Evolutionary conservation across 331 rosid genomes (phyloP), one percentile per base, ranked within the genome.

Genomic region (Spiraea crenata): DNA sequence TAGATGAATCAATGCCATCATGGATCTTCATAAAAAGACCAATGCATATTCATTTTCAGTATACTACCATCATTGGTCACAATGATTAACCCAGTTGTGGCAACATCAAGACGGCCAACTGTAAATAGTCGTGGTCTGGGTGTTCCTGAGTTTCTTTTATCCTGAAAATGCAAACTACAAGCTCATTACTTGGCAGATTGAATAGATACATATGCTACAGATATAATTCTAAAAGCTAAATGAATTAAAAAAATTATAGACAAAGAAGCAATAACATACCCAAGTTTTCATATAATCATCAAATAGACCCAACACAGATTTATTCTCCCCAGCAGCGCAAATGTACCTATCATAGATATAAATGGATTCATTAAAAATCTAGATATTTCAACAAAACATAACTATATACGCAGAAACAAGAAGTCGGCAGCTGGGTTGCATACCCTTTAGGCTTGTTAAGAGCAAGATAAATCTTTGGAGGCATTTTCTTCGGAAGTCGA

Each of bases 361-460:
- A 79, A 55, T 45, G 65, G 72, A 54, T 71, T 39, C 57, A 37
- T 47, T 20, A 14, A 47, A 54, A 7, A 61, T 35, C 60, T 13
- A 44, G 41, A 42, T 1, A 6, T 16, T 49, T n/a, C 49, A 38
- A 45, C 16, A 19, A 63, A 11, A 63, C 70, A 52, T 58, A 57
- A 58, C 66, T 14, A 14, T 37, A 77, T 37, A 47, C 11, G 46
- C 40, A 75, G 38, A 60, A 48, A 61, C 49, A 7, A 64, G 44
- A 55, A 19, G 60, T 48, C 6, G 50, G 59, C 11, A 64, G 71
- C 39, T 25, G 31, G 38, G 74, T 42, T 60, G 45, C 87, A 75
- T 69, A 93, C 98, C 98, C 98, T 85, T 93, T 93, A n/a, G 97
- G 98, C 84, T 93, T 90, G 95, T 93, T 93, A 75, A 93, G 80